A percentile compares a stretch with the other conserved stretches of the same genome.
phyloP scores from a whole-genome alignment of 2,329 filamentous ascomycete genomes.

The Apiospora koreana region DNA sequence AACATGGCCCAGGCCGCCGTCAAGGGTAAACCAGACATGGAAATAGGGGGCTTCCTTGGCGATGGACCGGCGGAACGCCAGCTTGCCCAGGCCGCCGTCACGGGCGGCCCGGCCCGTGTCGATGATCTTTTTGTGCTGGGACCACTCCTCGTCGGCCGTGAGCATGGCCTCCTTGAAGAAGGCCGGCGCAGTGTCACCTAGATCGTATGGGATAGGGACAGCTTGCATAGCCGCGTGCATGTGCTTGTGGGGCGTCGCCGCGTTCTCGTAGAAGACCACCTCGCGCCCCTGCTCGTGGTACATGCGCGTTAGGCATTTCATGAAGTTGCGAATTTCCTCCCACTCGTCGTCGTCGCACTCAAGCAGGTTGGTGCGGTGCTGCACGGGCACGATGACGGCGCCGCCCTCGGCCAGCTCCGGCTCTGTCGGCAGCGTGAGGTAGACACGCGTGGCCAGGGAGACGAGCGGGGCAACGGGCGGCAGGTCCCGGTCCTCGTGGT shows the following conservation, averaged over 20 bases:
- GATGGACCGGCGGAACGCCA: conserved; percentile 78
- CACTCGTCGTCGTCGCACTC: conserved; percentile 99
- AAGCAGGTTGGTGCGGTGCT: conserved; percentile 86
- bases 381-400: conserved; percentile 84
- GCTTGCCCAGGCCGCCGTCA: conserved; percentile 74
- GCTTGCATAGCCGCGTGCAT: conserved; percentile 84
- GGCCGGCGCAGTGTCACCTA: conserved; percentile 89
- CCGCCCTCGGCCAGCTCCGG: conserved; percentile 84
- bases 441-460: conserved; percentile 82
- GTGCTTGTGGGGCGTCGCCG: conserved; percentile 75
- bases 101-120: conserved; percentile 70
- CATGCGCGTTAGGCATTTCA: conserved; percentile 92
- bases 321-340: conserved; percentile 99
- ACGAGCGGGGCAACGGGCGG: conserved; percentile 84
- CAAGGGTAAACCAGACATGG: conserved; percentile 91
- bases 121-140: conserved; percentile 92
- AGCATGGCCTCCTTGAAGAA: conserved; percentile 97
- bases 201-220: conserved; percentile 83
- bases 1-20: conserved; percentile 89
- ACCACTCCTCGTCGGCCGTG: conserved; percentile 87
- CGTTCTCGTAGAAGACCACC: conserved; percentile 97
- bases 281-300: conserved; percentile 92
- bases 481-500: conserved; percentile 77
- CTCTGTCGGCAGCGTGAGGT: conserved; percentile 84
- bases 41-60: conserved; percentile 99